Conservation (phyloP, 2,329 filamentous ascomycete genomes). For the Amauroascus verrucosus region DNA sequence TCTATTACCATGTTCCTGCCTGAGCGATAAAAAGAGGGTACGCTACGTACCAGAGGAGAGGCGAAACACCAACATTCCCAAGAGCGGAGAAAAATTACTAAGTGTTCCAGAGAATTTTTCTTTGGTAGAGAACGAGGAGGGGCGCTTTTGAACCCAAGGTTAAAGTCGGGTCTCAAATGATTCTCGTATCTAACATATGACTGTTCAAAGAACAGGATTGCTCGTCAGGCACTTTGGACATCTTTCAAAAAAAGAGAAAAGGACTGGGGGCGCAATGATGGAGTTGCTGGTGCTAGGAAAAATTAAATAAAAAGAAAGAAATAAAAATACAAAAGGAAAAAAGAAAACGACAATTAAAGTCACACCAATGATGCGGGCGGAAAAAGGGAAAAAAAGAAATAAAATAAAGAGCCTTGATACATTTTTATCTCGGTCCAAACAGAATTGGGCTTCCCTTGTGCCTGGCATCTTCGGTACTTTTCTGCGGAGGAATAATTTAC, state of each 20-base stretch:
- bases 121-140: conserved; percentile 3
- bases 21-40: neutral
- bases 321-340: neutral
- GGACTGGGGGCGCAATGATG: neutral
- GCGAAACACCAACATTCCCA: neutral
- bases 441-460: neutral
- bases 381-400: too few species aligned
- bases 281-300: neutral
- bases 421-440: neutral
- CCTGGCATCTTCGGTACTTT: conserved; percentile 4
- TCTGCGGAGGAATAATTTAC: neutral
- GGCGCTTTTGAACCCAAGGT: conserved; percentile 3
- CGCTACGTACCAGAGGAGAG: neutral
- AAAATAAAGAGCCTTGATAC: neutral
- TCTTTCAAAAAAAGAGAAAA: too few species aligned
- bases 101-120: neutral
- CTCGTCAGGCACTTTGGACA: neutral
- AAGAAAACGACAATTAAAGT: neutral
- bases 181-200: neutral
- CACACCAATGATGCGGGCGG: neutral
- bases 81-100: conserved; percentile 7
- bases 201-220: neutral
- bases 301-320: neutral
- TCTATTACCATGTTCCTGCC: neutral
- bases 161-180: conserved; percentile 4